These are phyloP conservation scores for Trametes villosa DNA, from an alignment of 768 basidiomycete species.

Conservation along the genomic window DNA sequence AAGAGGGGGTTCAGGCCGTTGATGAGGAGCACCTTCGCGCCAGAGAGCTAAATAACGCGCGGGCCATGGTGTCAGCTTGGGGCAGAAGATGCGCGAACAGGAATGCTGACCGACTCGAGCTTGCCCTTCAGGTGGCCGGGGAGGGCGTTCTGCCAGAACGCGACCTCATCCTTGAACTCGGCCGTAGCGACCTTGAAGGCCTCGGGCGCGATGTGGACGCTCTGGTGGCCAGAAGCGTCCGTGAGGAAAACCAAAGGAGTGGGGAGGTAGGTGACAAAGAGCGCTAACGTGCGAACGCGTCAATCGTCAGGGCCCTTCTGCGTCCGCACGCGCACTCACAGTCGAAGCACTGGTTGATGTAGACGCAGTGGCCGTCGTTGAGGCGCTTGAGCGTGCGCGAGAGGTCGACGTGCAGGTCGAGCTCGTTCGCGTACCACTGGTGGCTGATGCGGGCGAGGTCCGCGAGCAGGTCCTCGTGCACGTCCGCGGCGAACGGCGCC, in stretches of 20 bases:
- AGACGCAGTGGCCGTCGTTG: slow-evolving; percentile 62
- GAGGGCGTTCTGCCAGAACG: slow-evolving; percentile 58
- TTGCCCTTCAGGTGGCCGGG: slow-evolving; percentile 50
- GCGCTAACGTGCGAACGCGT: slow-evolving; percentile 22
- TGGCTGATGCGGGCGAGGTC: slow-evolving; percentile 53
- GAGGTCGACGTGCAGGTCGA: slow-evolving; percentile 59
- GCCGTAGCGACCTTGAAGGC: slow-evolving; percentile 55
- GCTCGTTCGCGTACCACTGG: slow-evolving; percentile 52
- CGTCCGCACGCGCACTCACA: slow-evolving; percentile 34
- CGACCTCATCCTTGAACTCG: slow-evolving; percentile 54
- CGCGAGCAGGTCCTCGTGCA: slow-evolving; percentile 57
- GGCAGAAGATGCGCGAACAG: background rate
- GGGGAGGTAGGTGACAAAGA: slow-evolving; percentile 47
- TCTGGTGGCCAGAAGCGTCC: slow-evolving; percentile 47
- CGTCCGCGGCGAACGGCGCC: slow-evolving; percentile 53
- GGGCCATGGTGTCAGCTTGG: background rate
- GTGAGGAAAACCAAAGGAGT: slow-evolving; percentile 53
- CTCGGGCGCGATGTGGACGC: slow-evolving; percentile 54
- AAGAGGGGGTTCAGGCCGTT: slow-evolving; percentile 54
- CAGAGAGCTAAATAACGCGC: slow-evolving; percentile 37
- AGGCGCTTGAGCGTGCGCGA: slow-evolving; percentile 56
- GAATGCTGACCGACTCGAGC: slow-evolving; percentile 44
- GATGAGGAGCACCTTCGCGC: slow-evolving; percentile 58
- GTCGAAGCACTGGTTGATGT: slow-evolving; percentile 60
- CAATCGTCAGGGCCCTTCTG: background rate